Conservation (phyloP, 2,329 filamentous ascomycete genomes). For the Leptographium lundbergii region DNA sequence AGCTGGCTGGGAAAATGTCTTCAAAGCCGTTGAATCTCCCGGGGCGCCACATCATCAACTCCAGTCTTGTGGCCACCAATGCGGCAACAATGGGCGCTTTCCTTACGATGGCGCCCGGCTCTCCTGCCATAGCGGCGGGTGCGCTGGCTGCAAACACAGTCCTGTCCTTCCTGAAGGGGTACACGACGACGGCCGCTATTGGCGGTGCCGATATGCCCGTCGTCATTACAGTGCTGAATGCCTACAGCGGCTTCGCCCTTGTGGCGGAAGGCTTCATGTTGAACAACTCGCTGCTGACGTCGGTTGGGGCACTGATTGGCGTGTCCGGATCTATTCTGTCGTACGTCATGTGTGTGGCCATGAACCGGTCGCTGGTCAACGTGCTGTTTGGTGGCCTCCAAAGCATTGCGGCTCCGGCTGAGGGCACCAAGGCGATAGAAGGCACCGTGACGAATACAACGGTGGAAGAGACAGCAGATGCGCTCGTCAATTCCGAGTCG, state of each 20-base stretch:
- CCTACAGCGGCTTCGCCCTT: constrained; percentile 80
- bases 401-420: constrained; percentile 37
- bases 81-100: constrained; percentile 76
- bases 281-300: constrained; percentile 72
- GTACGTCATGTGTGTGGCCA: constrained; percentile 77
- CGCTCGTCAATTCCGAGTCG: constrained; percentile 61
- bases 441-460: constrained; percentile 67
- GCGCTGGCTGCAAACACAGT: constrained; percentile 65
- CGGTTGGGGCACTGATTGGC: constrained; percentile 75
- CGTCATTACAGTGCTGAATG: constrained; percentile 81
- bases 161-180: constrained; percentile 75
- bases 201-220: constrained; percentile 92
- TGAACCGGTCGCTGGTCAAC: constrained; percentile 84
- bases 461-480: constrained; percentile 69
- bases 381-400: constrained; percentile 73
- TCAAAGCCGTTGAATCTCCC: constrained; percentile 62
- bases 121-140: constrained; percentile 64
- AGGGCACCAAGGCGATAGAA: constrained; percentile 61
- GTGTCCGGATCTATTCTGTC: constrained; percentile 82
- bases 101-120: constrained; percentile 66
- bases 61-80: constrained; percentile 61
- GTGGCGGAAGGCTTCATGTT: constrained; percentile 90
- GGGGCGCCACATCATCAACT: constrained; percentile 65
- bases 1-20: constrained; percentile 71
- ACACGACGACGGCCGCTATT: constrained; percentile 76